Conservation (phyloP, 345 rosid species). For the Acer negundo region DNA sequence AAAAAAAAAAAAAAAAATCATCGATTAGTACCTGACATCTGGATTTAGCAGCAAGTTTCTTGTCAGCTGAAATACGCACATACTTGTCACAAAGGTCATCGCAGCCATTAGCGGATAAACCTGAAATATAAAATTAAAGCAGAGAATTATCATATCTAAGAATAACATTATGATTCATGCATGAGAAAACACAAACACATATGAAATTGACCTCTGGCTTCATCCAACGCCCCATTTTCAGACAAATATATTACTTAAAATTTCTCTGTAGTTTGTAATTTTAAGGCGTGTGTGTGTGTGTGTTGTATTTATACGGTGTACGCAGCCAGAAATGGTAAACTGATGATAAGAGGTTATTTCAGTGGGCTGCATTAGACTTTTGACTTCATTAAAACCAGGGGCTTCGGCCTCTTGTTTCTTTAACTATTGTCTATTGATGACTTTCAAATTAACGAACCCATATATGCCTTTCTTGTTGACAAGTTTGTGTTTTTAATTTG, state of each 20-base stretch:
- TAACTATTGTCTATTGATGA: background rate
- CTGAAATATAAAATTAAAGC: slow-evolving; percentile 23
- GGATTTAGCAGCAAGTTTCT: slow-evolving; percentile 63
- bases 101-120: slow-evolving; percentile 80
- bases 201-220: slow-evolving; percentile 59
- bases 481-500: background rate
- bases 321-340: background rate
- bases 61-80: slow-evolving; percentile 68
- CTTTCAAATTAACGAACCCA: slow-evolving; percentile 16
- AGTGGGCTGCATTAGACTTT: slow-evolving; percentile 23
- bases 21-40: slow-evolving; percentile 54
- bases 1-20: too few relatives aligned
- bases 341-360: background rate
- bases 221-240: slow-evolving; percentile 69
- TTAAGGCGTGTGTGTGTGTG: background rate
- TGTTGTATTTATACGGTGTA: background rate
- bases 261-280: background rate
- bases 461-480: background rate
- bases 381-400: slow-evolving; percentile 35
- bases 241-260: background rate
- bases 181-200: too few relatives aligned
- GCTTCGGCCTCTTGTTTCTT: slow-evolving; percentile 51
- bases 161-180: too few relatives aligned
- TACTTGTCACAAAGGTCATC: slow-evolving; percentile 64
- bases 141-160: background rate